Percentiles rank a stretch among this genome's conserved stretches.
These are phyloP conservation scores for Stephania yunnanensis DNA, from an alignment of 164 flowering plant genomes.

Conservation along the genomic window DNA sequence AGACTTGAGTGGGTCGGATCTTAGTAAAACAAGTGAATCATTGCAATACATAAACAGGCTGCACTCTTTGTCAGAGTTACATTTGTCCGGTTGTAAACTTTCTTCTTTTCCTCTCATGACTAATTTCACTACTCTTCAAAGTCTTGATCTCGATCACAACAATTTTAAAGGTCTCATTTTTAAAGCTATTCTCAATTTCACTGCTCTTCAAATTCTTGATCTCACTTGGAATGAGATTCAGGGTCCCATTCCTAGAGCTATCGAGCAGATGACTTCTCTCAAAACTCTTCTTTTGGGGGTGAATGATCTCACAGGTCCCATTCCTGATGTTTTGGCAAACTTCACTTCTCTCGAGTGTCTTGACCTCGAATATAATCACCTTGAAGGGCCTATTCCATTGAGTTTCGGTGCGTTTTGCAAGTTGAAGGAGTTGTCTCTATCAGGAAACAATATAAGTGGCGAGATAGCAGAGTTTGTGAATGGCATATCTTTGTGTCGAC, in stretches of 20 bases:
- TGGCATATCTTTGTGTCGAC: neutral
- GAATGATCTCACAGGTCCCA: neutral
- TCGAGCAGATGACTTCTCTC: neutral
- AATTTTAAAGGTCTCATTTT: neutral
- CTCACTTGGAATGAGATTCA: neutral
- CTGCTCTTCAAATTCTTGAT: neutral
- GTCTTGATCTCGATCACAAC: neutral
- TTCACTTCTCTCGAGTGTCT: neutral
- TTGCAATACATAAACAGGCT: conserved; percentile 1
- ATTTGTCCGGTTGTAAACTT: conserved; percentile 3
- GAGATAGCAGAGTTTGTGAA: neutral
- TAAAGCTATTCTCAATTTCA: neutral
- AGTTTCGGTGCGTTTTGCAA: conserved; percentile 1
- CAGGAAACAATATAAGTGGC: neutral
- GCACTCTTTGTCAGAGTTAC: conserved; percentile 11
- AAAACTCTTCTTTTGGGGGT: neutral
- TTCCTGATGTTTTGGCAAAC: conserved; percentile 2
- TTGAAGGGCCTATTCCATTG: neutral
- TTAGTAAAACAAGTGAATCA: neutral
- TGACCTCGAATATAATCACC: neutral
- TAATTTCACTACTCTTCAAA: neutral
- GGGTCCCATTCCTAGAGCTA: neutral
- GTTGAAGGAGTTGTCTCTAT: neutral
- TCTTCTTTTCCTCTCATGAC: neutral
- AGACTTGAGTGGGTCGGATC: conserved; percentile 1